These are phyloP conservation scores for Kwoniella dejecticola DNA, from an alignment of 768 basidiomycete species.

Conservation along the genomic window DNA sequence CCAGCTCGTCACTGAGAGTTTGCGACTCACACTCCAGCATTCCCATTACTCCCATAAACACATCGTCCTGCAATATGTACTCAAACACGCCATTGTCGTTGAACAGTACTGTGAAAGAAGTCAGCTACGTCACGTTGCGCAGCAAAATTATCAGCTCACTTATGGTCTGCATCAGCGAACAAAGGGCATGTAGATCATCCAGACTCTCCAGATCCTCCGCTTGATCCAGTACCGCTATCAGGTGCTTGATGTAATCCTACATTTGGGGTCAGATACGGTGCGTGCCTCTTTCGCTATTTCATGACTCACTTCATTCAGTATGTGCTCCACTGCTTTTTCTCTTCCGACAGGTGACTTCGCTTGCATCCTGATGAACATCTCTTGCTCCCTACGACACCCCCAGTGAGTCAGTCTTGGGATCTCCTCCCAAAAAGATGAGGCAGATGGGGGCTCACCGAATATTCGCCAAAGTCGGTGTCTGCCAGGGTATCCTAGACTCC, in stretches of 20 bases:
- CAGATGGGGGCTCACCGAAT: slow-evolving; percentile 34
- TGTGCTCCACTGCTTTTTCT: slow-evolving; percentile 86
- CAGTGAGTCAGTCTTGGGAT: slow-evolving; percentile 7
- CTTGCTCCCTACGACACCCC: slow-evolving; percentile 35
- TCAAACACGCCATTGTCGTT: slow-evolving; percentile 95
- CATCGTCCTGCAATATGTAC: slow-evolving; percentile 86
- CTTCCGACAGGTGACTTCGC: slow-evolving; percentile 71
- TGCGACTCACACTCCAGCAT: slow-evolving; percentile 87
- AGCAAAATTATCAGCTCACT: slow-evolving; percentile 61
- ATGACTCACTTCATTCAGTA: slow-evolving; percentile 59
- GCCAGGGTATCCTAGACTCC: slow-evolving; percentile 31
- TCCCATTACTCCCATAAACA: slow-evolving; percentile 89
- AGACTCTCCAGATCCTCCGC: slow-evolving; percentile 93
- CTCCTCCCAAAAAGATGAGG: not conserved
- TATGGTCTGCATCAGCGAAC: slow-evolving; percentile 90
- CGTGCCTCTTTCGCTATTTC: not conserved
- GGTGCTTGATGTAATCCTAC: slow-evolving; percentile 81
- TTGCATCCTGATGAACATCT: slow-evolving; percentile 56
- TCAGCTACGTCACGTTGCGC: slow-evolving; percentile 1
- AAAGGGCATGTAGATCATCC: slow-evolving; percentile 85
- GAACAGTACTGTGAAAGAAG: slow-evolving; percentile 69
- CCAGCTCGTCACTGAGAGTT: not conserved
- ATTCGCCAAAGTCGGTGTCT: slow-evolving; percentile 41
- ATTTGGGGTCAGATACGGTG: not conserved
- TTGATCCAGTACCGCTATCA: slow-evolving; percentile 79